Percentiles rank a stretch among this genome's conserved stretches.
These are phyloP conservation scores for Digitaria exilis DNA, from an alignment of 202 grass and related monocot species.

Conservation along the genomic window DNA sequence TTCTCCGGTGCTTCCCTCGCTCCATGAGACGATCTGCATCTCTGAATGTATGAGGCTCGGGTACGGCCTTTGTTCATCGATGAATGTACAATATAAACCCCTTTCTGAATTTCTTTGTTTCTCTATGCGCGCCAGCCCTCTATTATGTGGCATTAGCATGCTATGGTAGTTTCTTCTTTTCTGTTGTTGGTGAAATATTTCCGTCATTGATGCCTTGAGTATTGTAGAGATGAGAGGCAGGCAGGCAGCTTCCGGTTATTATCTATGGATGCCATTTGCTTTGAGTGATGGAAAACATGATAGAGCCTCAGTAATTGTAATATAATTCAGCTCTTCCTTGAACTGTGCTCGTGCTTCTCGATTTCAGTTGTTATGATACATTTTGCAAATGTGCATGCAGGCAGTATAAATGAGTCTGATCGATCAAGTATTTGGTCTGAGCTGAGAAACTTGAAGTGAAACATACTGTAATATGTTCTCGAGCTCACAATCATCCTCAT, in stretches of 20 bases:
- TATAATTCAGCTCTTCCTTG: slow-evolving; percentile 47
- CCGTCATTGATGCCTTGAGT: slow-evolving; percentile 32
- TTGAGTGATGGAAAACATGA: slow-evolving; percentile 43
- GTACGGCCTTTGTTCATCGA: neutral
- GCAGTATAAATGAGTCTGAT: neutral
- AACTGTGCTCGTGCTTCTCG: neutral
- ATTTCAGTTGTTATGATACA: neutral
- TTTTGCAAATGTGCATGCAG: neutral
- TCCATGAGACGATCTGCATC: slow-evolving; percentile 57
- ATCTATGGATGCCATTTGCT: slow-evolving; percentile 46
- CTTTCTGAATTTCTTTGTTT: slow-evolving; percentile 5
- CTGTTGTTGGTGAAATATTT: slow-evolving; percentile 24
- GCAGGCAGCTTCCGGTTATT: slow-evolving; percentile 43
- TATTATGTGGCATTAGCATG: slow-evolving; percentile 56
- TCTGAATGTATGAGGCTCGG: slow-evolving; percentile 38
- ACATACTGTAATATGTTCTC: too few species aligned
- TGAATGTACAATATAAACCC: slow-evolving; percentile 45
- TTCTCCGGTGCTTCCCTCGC: slow-evolving; percentile 74
- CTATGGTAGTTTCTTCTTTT: neutral
- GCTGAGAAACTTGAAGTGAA: neutral
- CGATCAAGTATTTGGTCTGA: neutral
- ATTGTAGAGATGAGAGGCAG: slow-evolving; percentile 37
- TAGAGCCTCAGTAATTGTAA: slow-evolving; percentile 54
- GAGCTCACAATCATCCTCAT: too few species aligned
- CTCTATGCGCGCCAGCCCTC: slow-evolving; percentile 31